Evolutionary conservation across 164 flowering plant genomes (phyloP).

Genomic region (Tetrastigma voinierianum): DNA sequence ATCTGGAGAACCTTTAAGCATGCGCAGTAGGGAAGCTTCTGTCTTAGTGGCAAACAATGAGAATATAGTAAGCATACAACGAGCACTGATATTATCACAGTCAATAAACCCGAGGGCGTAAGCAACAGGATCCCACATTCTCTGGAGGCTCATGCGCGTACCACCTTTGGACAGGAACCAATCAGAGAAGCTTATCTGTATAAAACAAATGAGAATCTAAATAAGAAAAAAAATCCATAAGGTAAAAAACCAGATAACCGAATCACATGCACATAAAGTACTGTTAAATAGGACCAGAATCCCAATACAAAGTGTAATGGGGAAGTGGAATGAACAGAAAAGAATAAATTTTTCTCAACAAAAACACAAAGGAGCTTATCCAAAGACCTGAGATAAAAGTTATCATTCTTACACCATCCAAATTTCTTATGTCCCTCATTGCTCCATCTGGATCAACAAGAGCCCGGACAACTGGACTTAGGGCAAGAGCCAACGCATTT

Average conservation of each 20-base stretch:
- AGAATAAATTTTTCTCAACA: neutral
- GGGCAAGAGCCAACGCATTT: conserved; percentile 93
- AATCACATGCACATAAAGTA: neutral
- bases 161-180: conserved; percentile 99
- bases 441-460: conserved; percentile 98
- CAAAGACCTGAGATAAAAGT: neutral
- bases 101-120: conserved; percentile 98
- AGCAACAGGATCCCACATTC: conserved; percentile 99
- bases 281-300: neutral
- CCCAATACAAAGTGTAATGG: neutral
- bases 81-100: conserved; percentile 98
- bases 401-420: conserved; percentile 69
- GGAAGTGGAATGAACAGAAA: neutral
- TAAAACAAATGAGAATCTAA: conserved; percentile 15
- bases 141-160: conserved; percentile 86
- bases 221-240: neutral
- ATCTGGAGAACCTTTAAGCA: conserved; percentile 99
- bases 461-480: conserved; percentile 94
- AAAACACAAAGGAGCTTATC: neutral
- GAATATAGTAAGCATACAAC: conserved; percentile 99
- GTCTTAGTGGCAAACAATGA: conserved; percentile 97
- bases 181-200: conserved; percentile 91
- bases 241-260: neutral
- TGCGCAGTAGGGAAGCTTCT: conserved; percentile 92
- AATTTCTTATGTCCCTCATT: conserved; percentile 68